Conservation (phyloP, 129 eudicot genomes). For the Lactuca saligna region DNA sequence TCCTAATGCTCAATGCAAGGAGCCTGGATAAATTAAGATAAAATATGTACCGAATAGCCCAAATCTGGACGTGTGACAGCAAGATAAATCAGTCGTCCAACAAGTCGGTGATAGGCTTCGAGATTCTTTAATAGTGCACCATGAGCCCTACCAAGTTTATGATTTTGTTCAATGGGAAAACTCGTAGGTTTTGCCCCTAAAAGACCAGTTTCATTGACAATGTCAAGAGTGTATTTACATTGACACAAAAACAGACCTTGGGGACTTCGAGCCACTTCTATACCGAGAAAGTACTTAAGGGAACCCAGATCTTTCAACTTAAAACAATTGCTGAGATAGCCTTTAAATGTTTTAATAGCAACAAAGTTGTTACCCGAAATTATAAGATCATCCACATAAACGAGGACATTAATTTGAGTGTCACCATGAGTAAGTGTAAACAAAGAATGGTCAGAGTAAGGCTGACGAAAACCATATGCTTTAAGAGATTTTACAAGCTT, state of each 20-base stretch:
- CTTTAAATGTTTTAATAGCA: no score
- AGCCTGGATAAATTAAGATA: slow-evolving; percentile 2
- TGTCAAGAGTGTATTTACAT: slow-evolving; percentile 7
- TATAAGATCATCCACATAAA: slow-evolving; percentile 9
- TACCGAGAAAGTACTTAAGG: slow-evolving; percentile 16
- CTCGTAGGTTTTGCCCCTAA: neutral
- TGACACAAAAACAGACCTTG: neutral
- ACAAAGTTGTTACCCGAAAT: no score
- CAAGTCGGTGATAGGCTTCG: neutral
- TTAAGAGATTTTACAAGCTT: no score
- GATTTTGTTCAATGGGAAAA: neutral
- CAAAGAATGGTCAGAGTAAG: no score
- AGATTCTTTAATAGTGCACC: neutral
- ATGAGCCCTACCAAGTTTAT: neutral
- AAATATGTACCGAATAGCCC: neutral
- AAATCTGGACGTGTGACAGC: neutral
- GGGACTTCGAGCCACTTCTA: slow-evolving; percentile 5
- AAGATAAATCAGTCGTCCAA: slow-evolving; percentile 16
- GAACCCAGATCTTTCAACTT: slow-evolving; percentile 19
- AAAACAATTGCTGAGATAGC: no score
- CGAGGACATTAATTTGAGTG: neutral
- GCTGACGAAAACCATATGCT: no score
- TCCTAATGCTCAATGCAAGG: neutral
- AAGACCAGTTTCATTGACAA: neutral
- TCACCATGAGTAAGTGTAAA: no score